phyloP scores from a whole-genome alignment of 2,329 filamentous ascomycete genomes.

The Verticillium albo-atrum region DNA sequence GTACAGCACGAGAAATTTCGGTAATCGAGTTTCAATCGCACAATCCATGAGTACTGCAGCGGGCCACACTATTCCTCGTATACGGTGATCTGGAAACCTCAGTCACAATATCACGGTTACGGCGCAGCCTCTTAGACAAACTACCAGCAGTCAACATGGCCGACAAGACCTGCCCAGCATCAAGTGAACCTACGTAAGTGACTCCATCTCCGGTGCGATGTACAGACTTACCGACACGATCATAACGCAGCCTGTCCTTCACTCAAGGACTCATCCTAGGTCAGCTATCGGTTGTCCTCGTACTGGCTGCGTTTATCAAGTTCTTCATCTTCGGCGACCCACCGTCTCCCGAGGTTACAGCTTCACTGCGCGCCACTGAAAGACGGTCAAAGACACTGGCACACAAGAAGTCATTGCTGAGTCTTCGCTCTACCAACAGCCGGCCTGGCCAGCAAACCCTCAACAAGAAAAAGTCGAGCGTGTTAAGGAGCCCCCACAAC shows the following conservation, averaged over 20 bases:
- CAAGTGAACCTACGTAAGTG: slow-evolving; percentile 17
- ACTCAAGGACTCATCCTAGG: slow-evolving; percentile 91
- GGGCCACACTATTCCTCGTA: too few species aligned
- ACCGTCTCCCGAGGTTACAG: slow-evolving; percentile 76
- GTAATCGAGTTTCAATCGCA: too few species aligned
- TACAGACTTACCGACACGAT: not conserved
- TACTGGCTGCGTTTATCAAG: slow-evolving; percentile 94
- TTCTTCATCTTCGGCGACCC: slow-evolving; percentile 99
- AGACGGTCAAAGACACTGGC: slow-evolving; percentile 69
- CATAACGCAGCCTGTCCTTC: slow-evolving; percentile 66
- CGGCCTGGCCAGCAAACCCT: slow-evolving; percentile 37
- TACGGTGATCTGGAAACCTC: too few species aligned
- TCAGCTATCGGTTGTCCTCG: slow-evolving; percentile 84
- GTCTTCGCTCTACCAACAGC: slow-evolving; percentile 45
- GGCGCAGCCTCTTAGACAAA: too few species aligned
- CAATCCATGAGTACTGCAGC: too few species aligned
- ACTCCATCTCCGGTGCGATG: not conserved
- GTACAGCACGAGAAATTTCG: too few species aligned
- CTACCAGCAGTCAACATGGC: slow-evolving; percentile 6
- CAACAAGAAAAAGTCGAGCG: slow-evolving; percentile 65
- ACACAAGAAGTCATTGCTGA: slow-evolving; percentile 70
- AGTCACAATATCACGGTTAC: too few species aligned
- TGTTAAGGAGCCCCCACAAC: slow-evolving; percentile 66
- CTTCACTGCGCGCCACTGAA: slow-evolving; percentile 69
- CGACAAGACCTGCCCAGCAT: slow-evolving; percentile 24